Base-by-base conservation (phyloP, 1,139 yeast genomes). In the Blastobotrys illinoisensis region DNA sequence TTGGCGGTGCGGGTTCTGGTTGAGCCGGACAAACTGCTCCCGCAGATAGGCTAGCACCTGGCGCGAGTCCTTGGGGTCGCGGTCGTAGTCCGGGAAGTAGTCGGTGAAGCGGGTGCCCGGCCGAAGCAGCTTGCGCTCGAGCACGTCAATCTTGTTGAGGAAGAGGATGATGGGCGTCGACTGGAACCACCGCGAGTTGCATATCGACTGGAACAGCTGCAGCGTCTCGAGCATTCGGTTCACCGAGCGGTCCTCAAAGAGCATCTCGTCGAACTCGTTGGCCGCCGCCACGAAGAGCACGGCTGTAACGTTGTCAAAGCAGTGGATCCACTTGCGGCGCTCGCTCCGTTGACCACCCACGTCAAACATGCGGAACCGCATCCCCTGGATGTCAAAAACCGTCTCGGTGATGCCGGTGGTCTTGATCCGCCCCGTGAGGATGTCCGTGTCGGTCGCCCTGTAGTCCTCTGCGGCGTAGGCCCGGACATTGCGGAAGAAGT, bases 301-400 rank as follows among this genome's bases (percentile, higher is more conserved):
- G 1, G 96, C 89, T 0, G 96, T 87, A 54, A 93, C 90, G 60
- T 88, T 89, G 65, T 91, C 95, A 71, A 95, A 93, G 67, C 96
- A 88, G 68, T 91, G 97, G 58, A 93, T 88, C 99, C 99, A 93
- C 68, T 93, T 93, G 62, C 85, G 83, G 56, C 99, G 79, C 71
- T 93, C 99, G 46, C 91, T 83, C 56, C 99, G 77, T 72, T 93
- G 99, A 1, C 99, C 99, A 50, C 99, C 99, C 5, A 97, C 98
- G 74, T 93, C 99, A 55, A 90, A 75, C 49, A 95, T 88, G 63
- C 82, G 83, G 66, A 91, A 84, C 58, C 78, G 83, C 9, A 85
- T 64, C 75, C 61, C 86, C 79, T 63, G 62, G 57, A 91, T 82
- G 56, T 78, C 77, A 70, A 95, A 91, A 54, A 79, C 79, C 5